Conservation (phyloP, 345 rosid species). For the Aethionema arabicum region DNA sequence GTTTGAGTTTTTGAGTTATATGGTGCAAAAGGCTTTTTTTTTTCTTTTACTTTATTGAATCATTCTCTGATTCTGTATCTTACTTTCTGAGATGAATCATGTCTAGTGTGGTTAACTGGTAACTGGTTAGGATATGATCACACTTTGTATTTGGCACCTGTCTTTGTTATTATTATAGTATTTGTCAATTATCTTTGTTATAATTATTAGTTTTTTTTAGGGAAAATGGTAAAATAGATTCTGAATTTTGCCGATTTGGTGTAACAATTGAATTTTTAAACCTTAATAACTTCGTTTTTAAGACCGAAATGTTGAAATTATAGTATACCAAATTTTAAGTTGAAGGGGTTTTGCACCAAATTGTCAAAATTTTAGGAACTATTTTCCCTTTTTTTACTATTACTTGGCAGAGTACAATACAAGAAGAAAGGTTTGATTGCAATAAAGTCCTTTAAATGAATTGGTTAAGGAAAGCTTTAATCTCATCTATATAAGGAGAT, state of each 20-base stretch:
- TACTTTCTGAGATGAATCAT: constrained; percentile 23
- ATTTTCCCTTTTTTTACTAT: background rate
- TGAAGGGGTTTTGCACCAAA: too few relatives aligned
- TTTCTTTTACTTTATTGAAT: constrained; percentile 7
- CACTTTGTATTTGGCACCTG: constrained; percentile 15
- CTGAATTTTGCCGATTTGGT: too few relatives aligned
- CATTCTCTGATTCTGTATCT: constrained; percentile 27
- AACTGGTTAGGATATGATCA: constrained; percentile 24
- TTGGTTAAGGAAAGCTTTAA: constrained; percentile 63
- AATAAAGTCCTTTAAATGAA: constrained; percentile 47
- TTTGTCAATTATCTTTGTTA: too few relatives aligned
- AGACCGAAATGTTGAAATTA: too few relatives aligned
- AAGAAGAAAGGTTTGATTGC: constrained; percentile 21
- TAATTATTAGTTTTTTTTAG: too few relatives aligned
- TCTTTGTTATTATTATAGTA: constrained; percentile 19
- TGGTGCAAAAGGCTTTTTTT: constrained; percentile 30
- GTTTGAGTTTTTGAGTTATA: constrained; percentile 34
- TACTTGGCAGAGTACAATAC: constrained; percentile 19
- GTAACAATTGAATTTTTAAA: too few relatives aligned
- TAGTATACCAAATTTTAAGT: too few relatives aligned
- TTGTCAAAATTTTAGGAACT: too few relatives aligned
- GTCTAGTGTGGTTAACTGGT: constrained; percentile 34
- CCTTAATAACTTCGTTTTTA: too few relatives aligned
- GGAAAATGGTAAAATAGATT: too few relatives aligned
- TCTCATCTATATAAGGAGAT: constrained; percentile 63